Evolutionary conservation across 1,284 basidiomycete genomes (phyloP).

Genomic region (Vanrija sp.): DNA sequence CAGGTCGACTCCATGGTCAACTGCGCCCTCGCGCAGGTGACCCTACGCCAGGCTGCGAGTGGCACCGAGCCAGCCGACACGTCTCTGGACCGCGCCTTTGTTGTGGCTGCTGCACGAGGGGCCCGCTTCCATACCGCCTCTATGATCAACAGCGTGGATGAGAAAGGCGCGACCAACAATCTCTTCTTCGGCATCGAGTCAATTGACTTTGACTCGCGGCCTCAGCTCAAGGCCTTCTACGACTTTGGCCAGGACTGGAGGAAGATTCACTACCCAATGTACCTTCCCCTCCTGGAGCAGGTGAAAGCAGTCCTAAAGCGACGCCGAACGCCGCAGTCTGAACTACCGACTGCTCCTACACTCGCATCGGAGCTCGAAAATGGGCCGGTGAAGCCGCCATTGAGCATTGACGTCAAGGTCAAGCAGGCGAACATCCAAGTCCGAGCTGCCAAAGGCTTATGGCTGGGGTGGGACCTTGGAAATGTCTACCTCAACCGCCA

Average conservation of each 20-base stretch:
- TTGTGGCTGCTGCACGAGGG: conserved; percentile 2
- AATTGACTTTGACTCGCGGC: conserved; percentile 35
- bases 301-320: conserved; percentile 1
- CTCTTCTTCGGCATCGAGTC: conserved; percentile 21
- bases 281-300: conserved; percentile 21
- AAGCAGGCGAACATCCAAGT: conserved; percentile 24
- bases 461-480: conserved; percentile 43
- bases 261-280: conserved; percentile 29
- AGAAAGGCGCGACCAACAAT: neutral
- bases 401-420: conserved; percentile 28
- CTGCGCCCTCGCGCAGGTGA: neutral
- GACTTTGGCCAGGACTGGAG: conserved; percentile 39
- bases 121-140: conserved; percentile 3
- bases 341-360: neutral
- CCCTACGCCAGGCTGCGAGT: neutral
- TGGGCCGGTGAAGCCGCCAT: neutral
- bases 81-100: conserved; percentile 2
- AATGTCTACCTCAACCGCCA: conserved; percentile 26
- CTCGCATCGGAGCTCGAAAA: neutral
- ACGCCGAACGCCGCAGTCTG: neutral
- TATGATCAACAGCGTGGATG: neutral
- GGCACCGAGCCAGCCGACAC: neutral
- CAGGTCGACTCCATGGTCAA: conserved; percentile 2
- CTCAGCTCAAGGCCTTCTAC: conserved; percentile 35
- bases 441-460: conserved; percentile 36